Percentiles rank a stretch among this genome's conserved stretches.
Conservation (phyloP, 352 stramenopile species). For the Globisporangium cederbergense region DNA sequence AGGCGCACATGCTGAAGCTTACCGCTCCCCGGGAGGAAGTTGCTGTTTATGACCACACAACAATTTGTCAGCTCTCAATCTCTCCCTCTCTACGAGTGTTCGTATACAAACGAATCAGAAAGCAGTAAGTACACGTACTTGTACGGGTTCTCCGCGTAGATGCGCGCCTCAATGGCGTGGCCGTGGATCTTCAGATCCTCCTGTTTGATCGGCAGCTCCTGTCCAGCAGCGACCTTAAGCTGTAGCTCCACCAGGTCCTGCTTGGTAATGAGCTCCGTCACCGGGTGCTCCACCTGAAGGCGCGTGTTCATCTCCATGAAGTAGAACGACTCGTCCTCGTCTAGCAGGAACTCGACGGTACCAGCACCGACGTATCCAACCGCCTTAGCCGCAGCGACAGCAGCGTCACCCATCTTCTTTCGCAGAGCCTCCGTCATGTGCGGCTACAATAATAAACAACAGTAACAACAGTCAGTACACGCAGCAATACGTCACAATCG, state of each 20-base stretch:
- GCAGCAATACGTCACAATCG: neutral
- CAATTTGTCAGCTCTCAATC: neutral
- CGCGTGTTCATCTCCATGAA: slow-evolving; percentile 98
- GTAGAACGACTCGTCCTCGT: slow-evolving; percentile 91
- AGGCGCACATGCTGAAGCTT: slow-evolving; percentile 80
- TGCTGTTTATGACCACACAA: slow-evolving; percentile 28
- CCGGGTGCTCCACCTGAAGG: slow-evolving; percentile 92
- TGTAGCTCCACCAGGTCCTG: slow-evolving; percentile 93
- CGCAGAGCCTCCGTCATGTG: slow-evolving; percentile 79
- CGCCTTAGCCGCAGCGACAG: slow-evolving; percentile 85
- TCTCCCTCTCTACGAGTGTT: neutral
- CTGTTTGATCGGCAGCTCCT: slow-evolving; percentile 88
- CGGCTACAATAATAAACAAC: slow-evolving; percentile 29
- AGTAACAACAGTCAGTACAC: neutral
- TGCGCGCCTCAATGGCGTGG: slow-evolving; percentile 91
- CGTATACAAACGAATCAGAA: neutral
- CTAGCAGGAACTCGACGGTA: slow-evolving; percentile 93
- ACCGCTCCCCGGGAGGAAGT: slow-evolving; percentile 91
- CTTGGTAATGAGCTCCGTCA: slow-evolving; percentile 90
- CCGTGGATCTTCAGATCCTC: slow-evolving; percentile 85
- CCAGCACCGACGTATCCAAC: slow-evolving; percentile 91
- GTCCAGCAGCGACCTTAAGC: slow-evolving; percentile 90
- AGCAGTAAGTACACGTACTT: slow-evolving; percentile 39
- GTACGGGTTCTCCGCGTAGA: slow-evolving; percentile 94
- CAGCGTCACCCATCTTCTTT: slow-evolving; percentile 87